Percentiles rank a stretch among this genome's conserved stretches.
These are phyloP conservation scores for Telfairia occidentalis DNA, from an alignment of 331 rosid genomes.

Conservation along the genomic window DNA sequence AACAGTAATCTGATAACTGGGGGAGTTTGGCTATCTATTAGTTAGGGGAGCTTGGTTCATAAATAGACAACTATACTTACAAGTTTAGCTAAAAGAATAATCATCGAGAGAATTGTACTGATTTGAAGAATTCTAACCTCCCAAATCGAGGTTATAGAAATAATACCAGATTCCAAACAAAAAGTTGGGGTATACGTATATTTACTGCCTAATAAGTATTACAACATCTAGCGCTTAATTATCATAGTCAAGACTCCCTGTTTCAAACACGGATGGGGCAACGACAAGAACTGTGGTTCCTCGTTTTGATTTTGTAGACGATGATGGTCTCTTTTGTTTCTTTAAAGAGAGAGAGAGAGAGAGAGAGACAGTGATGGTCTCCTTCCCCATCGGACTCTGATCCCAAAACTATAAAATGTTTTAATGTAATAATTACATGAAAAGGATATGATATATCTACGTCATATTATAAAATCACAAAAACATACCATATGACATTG, in stretches of 20 bases:
- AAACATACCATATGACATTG: neutral
- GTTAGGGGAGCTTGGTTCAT: neutral
- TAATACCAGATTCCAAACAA: neutral
- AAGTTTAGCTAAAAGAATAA: neutral
- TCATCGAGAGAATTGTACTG: neutral
- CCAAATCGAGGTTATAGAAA: neutral
- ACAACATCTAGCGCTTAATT: neutral
- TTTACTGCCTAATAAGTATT: neutral
- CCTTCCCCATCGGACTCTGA: neutral
- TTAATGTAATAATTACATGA: neutral
- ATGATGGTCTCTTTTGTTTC: neutral
- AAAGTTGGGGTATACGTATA: neutral
- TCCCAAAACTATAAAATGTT: neutral
- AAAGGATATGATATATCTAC: neutral
- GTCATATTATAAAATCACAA: neutral
- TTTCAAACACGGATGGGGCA: neutral
- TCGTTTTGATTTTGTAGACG: neutral
- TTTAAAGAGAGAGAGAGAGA: too few species aligned
- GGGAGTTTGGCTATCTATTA: neutral
- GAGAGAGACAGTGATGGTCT: neutral
- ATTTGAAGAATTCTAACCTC: neutral
- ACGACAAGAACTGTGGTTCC: neutral
- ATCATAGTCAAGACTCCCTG: neutral
- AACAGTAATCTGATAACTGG: neutral
- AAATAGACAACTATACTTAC: neutral